These are phyloP conservation scores for Fusarium sp. DNA, from an alignment of 2,329 filamentous ascomycete genomes.

Conservation along the genomic window DNA sequence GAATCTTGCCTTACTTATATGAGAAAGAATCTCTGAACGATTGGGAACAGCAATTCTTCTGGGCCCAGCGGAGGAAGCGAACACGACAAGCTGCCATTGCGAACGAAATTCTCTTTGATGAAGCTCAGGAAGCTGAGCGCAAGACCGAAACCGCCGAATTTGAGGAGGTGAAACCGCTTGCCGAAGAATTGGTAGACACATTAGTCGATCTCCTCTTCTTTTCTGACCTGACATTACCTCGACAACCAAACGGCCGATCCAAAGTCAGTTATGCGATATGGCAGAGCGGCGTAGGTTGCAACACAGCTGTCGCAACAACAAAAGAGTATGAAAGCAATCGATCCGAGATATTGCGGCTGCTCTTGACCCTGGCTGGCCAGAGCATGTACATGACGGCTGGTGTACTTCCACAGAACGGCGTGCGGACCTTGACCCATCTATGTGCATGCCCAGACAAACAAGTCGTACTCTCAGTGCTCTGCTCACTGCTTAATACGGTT, in stretches of 20 bases:
- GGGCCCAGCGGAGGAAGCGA: conserved; percentile 81
- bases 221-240: conserved; percentile 87
- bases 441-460: conserved; percentile 92
- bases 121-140: conserved; percentile 69
- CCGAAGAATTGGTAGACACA: conserved; percentile 93
- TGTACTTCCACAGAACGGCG: conserved; percentile 84
- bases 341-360: conserved; percentile 87
- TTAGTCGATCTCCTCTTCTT: conserved; percentile 93
- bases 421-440: conserved; percentile 89
- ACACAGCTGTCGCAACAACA: conserved; percentile 87
- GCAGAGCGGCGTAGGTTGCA: conserved; percentile 98
- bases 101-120: conserved; percentile 88
- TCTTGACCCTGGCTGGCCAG: conserved; percentile 89
- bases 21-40: conserved; percentile 85
- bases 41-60: conserved; percentile 97
- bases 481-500: conserved; percentile 94
- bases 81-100: conserved; percentile 76
- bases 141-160: conserved; percentile 72
- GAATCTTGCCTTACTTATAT: conserved; percentile 91
- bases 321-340: conserved; percentile 95
- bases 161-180: conserved; percentile 88
- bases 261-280: conserved; percentile 96
- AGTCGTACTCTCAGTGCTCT: conserved; percentile 88
- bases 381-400: conserved; percentile 93
- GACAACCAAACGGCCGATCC: conserved; percentile 76